Evolutionary conservation across 352 stramenopile genomes (phyloP).

Genomic region (Achlya hypogyna): DNA sequence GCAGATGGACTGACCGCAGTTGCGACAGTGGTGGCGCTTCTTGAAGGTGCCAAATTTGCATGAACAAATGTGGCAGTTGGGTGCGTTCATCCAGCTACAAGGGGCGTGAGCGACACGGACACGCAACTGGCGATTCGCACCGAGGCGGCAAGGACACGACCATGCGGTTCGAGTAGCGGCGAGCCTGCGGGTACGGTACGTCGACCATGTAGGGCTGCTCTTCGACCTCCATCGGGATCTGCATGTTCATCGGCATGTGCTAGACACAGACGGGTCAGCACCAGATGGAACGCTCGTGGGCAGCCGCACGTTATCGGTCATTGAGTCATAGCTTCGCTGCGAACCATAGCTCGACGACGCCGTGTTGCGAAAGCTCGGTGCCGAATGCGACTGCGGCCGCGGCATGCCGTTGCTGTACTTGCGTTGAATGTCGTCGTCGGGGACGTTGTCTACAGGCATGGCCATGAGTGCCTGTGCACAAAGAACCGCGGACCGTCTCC

Average conservation of each 20-base stretch:
- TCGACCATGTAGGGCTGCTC: not conserved
- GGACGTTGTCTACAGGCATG: not conserved
- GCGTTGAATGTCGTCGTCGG: not conserved
- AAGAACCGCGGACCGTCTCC: not conserved
- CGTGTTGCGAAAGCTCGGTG: not conserved
- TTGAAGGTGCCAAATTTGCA: constrained; percentile 71
- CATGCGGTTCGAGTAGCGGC: constrained; percentile 10
- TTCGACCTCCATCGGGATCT: constrained; percentile 11
- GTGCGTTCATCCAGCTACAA: constrained; percentile 59
- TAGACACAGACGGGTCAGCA: not conserved
- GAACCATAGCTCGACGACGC: not conserved
- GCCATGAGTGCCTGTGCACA: not conserved
- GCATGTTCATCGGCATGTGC: constrained; percentile 9
- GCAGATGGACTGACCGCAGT: constrained; percentile 81
- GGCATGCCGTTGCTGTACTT: not conserved
- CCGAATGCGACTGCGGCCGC: not conserved
- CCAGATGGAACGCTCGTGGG: not conserved
- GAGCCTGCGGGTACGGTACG: not conserved
- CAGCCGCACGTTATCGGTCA: not conserved
- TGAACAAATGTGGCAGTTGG: constrained; percentile 77
- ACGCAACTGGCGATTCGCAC: not conserved
- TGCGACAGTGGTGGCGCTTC: constrained; percentile 82
- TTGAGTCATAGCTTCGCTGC: constrained; percentile 1
- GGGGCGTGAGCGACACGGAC: not conserved
- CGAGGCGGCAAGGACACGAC: constrained; percentile 63